Conservation (phyloP, 2,329 filamentous ascomycete species). For the Cordyceps farinosa region DNA sequence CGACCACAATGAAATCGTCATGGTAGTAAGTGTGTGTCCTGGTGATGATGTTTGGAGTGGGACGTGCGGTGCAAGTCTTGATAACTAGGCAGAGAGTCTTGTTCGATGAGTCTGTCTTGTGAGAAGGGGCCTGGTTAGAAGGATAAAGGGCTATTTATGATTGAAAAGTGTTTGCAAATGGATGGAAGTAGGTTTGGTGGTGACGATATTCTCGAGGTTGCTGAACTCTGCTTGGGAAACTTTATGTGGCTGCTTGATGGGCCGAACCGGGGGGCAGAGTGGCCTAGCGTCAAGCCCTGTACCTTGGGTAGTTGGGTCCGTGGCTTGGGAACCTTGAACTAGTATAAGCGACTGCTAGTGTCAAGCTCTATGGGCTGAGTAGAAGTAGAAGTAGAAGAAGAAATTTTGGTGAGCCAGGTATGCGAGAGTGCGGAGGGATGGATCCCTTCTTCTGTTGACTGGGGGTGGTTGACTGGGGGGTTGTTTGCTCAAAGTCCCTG, state of each 20-base stretch:
- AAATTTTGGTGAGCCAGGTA: no score
- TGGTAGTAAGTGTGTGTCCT: not conserved
- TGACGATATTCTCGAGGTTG: not conserved
- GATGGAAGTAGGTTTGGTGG: not conserved
- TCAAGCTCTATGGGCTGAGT: no score
- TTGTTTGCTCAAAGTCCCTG: no score
- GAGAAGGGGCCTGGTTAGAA: not conserved
- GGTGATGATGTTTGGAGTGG: not conserved
- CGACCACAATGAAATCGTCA: not conserved
- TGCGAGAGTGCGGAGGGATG: no score
- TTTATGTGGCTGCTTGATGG: not conserved
- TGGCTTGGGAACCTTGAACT: not conserved
- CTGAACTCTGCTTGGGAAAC: not conserved
- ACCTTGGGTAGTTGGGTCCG: not conserved
- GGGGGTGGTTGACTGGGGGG: no score
- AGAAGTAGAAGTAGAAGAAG: no score
- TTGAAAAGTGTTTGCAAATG: not conserved
- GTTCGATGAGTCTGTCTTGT: not conserved
- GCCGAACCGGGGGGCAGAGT: not conserved
- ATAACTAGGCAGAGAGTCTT: not conserved
- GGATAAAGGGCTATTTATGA: not conserved
- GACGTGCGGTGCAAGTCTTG: not conserved
- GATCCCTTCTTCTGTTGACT: no score
- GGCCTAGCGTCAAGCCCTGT: not conserved
- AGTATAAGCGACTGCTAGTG: no score